Evolutionary conservation across 2,329 filamentous ascomycete species (phyloP).

Genomic region (Fusarium bulbicola): DNA sequence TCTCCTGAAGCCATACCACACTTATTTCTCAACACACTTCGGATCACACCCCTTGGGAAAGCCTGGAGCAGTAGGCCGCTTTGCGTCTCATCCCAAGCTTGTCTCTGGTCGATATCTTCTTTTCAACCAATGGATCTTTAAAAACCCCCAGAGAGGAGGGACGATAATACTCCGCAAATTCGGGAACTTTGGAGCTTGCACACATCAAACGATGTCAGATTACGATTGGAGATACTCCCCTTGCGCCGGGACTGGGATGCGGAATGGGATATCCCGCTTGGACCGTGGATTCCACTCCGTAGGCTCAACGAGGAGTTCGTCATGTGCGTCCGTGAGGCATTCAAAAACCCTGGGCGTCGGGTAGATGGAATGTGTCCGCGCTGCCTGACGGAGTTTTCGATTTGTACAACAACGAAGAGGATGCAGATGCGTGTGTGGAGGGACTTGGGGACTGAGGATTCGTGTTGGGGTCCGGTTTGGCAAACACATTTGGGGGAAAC

Average conservation of each 20-base stretch:
- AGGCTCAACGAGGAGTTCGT: background rate
- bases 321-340: background rate
- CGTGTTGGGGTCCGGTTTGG: background rate
- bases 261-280: background rate
- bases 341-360: too few species aligned
- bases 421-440: background rate
- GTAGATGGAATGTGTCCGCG: background rate
- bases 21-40: background rate
- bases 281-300: too few species aligned
- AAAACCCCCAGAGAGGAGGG: background rate
- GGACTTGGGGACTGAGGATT: background rate
- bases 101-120: constrained; percentile 4
- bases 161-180: background rate
- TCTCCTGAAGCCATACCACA: background rate
- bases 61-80: background rate
- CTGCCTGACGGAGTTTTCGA: constrained; percentile 8
- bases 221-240: background rate
- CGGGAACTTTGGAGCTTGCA: background rate
- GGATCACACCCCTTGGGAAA: accelerated
- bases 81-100: background rate
- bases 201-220: background rate
- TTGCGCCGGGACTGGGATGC: background rate
- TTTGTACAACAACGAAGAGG: background rate
- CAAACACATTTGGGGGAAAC: background rate
- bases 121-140: background rate